These are phyloP conservation scores for Tetrapisispora arboricola DNA, from an alignment of 805 yeast genomes.

Conservation along the genomic window DNA sequence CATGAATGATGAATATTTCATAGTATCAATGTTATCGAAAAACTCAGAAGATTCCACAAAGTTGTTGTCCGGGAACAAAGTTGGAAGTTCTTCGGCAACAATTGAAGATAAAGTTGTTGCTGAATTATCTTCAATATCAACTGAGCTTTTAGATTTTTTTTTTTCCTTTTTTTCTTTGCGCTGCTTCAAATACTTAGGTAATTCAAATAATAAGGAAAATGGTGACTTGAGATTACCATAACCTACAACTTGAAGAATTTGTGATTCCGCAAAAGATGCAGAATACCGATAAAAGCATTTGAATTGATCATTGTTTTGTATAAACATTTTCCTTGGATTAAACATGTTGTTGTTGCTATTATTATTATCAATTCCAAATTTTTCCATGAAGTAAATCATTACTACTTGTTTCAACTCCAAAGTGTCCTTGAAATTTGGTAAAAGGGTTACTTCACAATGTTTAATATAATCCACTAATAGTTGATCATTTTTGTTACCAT, in stretches of 20 bases:
- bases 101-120: constrained; percentile 3
- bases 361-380: constrained; percentile 52
- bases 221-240: constrained; percentile 70
- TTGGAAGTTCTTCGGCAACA: background rate
- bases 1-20: constrained; percentile 15
- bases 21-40: constrained; percentile 23
- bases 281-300: constrained; percentile 73
- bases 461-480: constrained; percentile 31
- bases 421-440: constrained; percentile 47
- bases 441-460: constrained; percentile 56
- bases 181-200: constrained; percentile 63
- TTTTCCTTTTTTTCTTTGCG: constrained; percentile 63
- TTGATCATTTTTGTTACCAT: constrained; percentile 2
- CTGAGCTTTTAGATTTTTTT: constrained; percentile 28
- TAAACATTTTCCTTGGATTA: constrained; percentile 34
- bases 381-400: constrained; percentile 52
- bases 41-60: constrained; percentile 5
- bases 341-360: constrained; percentile 46
- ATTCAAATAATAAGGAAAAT: constrained; percentile 60
- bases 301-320: constrained; percentile 29
- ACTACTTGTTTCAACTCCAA: constrained; percentile 49
- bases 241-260: constrained; percentile 64
- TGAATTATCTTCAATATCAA: constrained; percentile 4
- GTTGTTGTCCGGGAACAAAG: background rate
- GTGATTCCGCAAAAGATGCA: constrained; percentile 64